Evolutionary conservation across 2,329 filamentous ascomycete genomes (phyloP), one percentile per base, ranked within the genome.

Genomic region (Alternaria sp.): DNA sequence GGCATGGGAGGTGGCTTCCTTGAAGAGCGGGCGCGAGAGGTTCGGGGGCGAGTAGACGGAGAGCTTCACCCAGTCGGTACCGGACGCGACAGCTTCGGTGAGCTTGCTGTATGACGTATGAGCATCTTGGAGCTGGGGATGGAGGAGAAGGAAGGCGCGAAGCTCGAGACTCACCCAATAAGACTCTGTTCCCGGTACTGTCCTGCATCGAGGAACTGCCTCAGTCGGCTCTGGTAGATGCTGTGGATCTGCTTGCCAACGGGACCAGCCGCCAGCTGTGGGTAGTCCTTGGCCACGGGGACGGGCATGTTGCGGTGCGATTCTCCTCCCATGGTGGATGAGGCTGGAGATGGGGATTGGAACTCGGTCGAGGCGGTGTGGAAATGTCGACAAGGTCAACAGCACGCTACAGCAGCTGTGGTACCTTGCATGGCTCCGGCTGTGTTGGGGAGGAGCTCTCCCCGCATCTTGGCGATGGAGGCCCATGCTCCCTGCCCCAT

Each of bases 181-280:
- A 97, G 85, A 74, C 94, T 94, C 71, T 92, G 86, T 61, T 87
- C 86, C 66, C 90, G 86, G 82, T 94, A 97, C 71, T 81, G 79
- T 28, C 94, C 94, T 51, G 83, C 84, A 64, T 87, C 87, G 64
- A 92, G 94, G 82, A 97, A 97, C 74, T 92, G 90, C 65, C 87
- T 85, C 76, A 98, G 90, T 58, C 95, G 90, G 72, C 93, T 90
- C 75, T 89, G 91, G 83, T 97, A 96, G 80, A 97, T 93, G 78
- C 88, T 88, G 71, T 90, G 86, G 79, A 97, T 97, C 78, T 82
- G 77, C 73, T 80, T 79, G 64, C 78, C 78, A 44, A 79, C 77
- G 47, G 79, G 79, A 15, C 77, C 75, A 45, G 71, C 72, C 60
- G 78, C 76, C 64, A 76, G 71, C 69, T 68, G 71, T 51, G 79